Percentiles rank a stretch among this genome's conserved stretches.
Conservation (phyloP, 192 early-diverging fungal genomes). For the Mortierella alpina region DNA sequence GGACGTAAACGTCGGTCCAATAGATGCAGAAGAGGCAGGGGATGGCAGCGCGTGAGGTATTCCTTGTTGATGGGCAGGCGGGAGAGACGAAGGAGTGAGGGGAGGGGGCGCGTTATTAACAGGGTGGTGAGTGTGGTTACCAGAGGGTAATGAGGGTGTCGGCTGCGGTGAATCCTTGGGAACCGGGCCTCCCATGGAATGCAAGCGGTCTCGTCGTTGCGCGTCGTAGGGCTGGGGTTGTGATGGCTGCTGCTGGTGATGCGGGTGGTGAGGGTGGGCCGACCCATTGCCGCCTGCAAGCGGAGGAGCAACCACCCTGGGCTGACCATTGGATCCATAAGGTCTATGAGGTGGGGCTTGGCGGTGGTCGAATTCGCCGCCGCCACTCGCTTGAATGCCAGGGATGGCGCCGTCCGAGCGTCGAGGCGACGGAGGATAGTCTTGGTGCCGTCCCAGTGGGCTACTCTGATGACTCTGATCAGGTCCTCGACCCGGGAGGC, state of each 20-base stretch:
- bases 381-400: not conserved
- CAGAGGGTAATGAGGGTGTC: constrained; percentile 38
- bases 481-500: constrained; percentile 3
- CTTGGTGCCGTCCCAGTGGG: not conserved
- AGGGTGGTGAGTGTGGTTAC: constrained; percentile 8
- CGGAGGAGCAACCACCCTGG: not conserved
- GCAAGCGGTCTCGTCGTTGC: constrained; percentile 29
- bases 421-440: constrained; percentile 3
- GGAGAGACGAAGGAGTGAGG: not conserved
- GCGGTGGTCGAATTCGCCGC: not conserved
- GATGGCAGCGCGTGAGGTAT: constrained; percentile 6
- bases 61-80: not conserved
- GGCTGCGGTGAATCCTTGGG: constrained; percentile 29
- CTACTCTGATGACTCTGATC: constrained; percentile 1
- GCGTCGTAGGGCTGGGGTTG: not conserved
- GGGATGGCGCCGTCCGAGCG: not conserved
- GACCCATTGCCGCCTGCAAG: constrained; percentile 5
- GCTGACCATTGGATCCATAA: not conserved
- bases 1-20: not conserved
- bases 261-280: constrained; percentile 8
- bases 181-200: constrained; percentile 17
- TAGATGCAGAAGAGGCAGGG: not conserved
- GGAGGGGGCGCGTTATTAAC: constrained; percentile 8
- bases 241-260: constrained; percentile 7
- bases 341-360: constrained; percentile 6